Base-by-base conservation (phyloP, 164 flowering plant genomes). In the Annona cherimola region DNA sequence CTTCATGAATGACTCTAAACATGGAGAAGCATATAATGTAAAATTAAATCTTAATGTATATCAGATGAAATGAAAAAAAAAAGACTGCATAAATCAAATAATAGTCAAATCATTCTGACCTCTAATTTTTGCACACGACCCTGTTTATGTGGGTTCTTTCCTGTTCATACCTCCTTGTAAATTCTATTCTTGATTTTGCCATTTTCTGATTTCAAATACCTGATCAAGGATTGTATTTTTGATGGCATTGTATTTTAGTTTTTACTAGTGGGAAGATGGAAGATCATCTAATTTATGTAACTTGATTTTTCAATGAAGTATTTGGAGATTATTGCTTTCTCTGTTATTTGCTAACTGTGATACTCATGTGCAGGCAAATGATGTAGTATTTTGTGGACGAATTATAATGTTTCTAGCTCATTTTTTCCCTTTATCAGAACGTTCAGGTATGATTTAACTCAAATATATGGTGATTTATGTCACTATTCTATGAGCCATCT, bases 341-440 rank as follows among this genome's bases (percentile, higher is more conserved):
- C 63, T 11, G 39, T 45, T 59, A n/a, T 7, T 44, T 20, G 54
- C 57, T 73, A 70, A 67, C 63, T 12, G 20, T 12, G 12, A 55
- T 42, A 66, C 50, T 66, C 50, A 70, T 8, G 73, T 85, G 55
- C 35, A 95, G 99, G 99, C 99, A 70, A 96, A 86, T 85, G 98
- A 96, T 86, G 99, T 96, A 42, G 98, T 91, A 26, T 92, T 96
- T 72, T 96, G 99, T 81, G 99, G 98, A 74, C 86, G 98, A 57
- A 93, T 96, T 72, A 94, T 96, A 60, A 96, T 87, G 96, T 96
- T 96, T 77, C 86, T 96, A 71, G 98, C 99, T 44, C 99, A 96
- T 75, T 90, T 96, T 72, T 96, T 96, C 73, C 99, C 99, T n/a
- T 76, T 96, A 44, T 96, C 99, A 19, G 98, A 96, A 74, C 98